Evolutionary conservation across 208 protist genomes (phyloP).

Genomic region (Wallacemonas sp.): DNA sequence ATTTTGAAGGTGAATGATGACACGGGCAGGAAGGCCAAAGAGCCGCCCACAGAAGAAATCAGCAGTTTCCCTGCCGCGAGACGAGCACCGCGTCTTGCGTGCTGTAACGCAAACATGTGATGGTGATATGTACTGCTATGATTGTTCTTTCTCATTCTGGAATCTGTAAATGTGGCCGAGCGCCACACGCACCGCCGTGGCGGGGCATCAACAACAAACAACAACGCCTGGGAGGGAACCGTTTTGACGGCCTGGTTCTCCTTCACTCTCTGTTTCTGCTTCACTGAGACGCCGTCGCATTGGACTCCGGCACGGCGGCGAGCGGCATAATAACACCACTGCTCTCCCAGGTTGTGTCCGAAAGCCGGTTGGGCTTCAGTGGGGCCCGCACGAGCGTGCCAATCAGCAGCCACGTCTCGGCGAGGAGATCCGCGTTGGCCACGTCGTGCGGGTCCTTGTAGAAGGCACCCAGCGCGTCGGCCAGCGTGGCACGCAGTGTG

Average conservation of each 20-base stretch:
- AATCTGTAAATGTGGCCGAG: neutral
- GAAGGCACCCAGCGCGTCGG: slow-evolving; percentile 55
- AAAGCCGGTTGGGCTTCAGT: slow-evolving; percentile 48
- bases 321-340: neutral
- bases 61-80: no score
- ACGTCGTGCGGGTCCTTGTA: slow-evolving; percentile 52
- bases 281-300: no score
- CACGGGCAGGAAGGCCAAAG: no score
- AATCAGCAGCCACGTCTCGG: slow-evolving; percentile 61
- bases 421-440: slow-evolving; percentile 65
- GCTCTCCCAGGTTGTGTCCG: neutral
- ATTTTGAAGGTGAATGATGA: no score
- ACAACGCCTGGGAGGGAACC: no score
- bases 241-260: no score
- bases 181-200: neutral
- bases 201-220: neutral
- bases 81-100: no score
- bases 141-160: no score
- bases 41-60: no score
- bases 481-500: slow-evolving; percentile 59
- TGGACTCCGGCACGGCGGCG: neutral
- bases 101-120: no score
- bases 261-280: no score
- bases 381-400: slow-evolving; percentile 54
- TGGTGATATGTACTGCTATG: no score